phyloP scores from a whole-genome alignment of 2,329 filamentous ascomycete genomes.

The Coleophoma crateriformis region DNA sequence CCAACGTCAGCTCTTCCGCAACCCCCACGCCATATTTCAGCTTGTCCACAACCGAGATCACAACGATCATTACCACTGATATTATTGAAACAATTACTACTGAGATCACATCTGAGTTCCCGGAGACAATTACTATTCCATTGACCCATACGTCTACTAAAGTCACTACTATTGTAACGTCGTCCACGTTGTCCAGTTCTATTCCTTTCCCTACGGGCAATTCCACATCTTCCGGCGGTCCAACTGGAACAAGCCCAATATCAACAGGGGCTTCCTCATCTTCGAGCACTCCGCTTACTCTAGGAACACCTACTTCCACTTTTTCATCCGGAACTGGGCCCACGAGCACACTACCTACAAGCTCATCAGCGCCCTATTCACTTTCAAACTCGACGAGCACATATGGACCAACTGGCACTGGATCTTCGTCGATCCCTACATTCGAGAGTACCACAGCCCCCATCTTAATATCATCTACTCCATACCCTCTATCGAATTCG shows the following conservation, averaged over 20 bases:
- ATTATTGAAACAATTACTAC: not conserved
- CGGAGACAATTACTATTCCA: not conserved
- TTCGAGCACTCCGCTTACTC: not conserved
- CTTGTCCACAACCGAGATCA: no score
- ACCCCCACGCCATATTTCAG: not conserved
- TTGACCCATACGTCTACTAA: not conserved
- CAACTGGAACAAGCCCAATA: not conserved
- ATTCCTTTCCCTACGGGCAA: not conserved
- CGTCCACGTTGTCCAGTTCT: not conserved
- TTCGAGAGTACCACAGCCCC: no score
- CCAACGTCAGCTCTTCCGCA: not conserved
- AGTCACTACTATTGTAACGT: not conserved
- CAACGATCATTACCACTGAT: no score
- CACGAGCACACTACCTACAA: not conserved
- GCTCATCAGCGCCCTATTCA: slow-evolving; percentile 8
- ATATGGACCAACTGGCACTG: slow-evolving; percentile 5
- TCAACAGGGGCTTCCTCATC: not conserved
- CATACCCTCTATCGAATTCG: not conserved
- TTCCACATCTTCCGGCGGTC: not conserved
- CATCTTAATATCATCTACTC: not conserved
- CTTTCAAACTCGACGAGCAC: slow-evolving; percentile 5
- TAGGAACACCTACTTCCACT: not conserved
- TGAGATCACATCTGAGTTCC: not conserved
- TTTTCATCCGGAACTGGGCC: no score
- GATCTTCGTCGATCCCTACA: not conserved